phyloP scores from a whole-genome alignment of 441 rosid species.

The Theobroma grandiflorum region DNA sequence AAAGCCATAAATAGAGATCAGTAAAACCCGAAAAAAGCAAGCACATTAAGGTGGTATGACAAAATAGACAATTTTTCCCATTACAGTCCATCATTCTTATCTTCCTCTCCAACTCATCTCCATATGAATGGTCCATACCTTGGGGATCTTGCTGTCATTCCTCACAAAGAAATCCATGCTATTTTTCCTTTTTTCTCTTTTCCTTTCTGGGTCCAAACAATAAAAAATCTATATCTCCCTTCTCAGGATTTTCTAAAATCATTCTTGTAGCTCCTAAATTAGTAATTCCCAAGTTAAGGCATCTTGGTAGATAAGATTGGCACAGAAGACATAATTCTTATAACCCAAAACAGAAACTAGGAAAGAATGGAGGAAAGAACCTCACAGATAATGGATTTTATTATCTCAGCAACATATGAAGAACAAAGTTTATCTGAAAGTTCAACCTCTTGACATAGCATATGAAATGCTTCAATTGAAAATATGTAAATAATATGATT shows the following conservation, averaged over 20 bases:
- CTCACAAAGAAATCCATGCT: too few relatives aligned
- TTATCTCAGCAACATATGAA: not conserved
- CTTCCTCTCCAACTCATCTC: not conserved
- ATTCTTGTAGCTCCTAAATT: too few relatives aligned
- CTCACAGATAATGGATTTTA: not conserved
- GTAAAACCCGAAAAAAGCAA: not conserved
- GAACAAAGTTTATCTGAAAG: constrained; percentile 5
- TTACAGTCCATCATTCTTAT: not conserved
- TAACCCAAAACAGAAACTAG: too few relatives aligned
- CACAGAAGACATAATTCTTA: too few relatives aligned
- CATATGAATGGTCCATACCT: not conserved
- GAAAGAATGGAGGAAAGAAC: too few relatives aligned
- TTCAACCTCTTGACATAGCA: constrained; percentile 1
- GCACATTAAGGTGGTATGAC: not conserved
- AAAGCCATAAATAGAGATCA: not conserved
- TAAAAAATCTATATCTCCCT: too few relatives aligned
- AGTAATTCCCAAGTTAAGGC: too few relatives aligned
- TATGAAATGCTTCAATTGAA: not conserved
- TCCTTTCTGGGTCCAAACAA: too few relatives aligned
- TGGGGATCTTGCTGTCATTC: too few relatives aligned
- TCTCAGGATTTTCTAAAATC: too few relatives aligned
- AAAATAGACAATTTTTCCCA: not conserved
- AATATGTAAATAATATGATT: not conserved
- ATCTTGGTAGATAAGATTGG: too few relatives aligned
- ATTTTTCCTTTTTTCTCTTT: too few relatives aligned